Evolutionary conservation across 495 filamentous ascomycete species (phyloP).

Genomic region (Daldinia grandis): DNA sequence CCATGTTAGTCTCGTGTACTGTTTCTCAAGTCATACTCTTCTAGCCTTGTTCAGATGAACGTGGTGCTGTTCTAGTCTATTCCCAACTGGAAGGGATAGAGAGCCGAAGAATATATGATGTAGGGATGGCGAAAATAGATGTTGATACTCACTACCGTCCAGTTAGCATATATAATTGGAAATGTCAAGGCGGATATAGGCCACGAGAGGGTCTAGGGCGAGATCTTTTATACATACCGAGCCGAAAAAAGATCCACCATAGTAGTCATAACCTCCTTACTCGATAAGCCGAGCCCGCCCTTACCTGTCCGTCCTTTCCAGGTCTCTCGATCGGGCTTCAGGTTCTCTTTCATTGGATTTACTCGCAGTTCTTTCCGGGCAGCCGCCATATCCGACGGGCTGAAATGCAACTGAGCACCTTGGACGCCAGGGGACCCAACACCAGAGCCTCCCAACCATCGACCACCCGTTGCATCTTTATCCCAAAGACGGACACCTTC

Average conservation of each 20-base stretch:
- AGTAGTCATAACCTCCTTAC: slow-evolving; percentile 90
- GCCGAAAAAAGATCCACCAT: slow-evolving; percentile 96
- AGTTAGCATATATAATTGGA: slow-evolving; percentile 17
- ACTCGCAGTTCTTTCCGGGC: slow-evolving; percentile 53
- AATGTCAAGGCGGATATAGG: neutral
- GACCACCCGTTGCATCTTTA: slow-evolving; percentile 73
- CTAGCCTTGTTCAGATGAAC: neutral
- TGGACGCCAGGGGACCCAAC: slow-evolving; percentile 79
- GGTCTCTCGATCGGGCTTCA: slow-evolving; percentile 81
- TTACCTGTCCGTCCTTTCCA: slow-evolving; percentile 76
- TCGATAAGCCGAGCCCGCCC: slow-evolving; percentile 81
- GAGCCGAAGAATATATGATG: neutral
- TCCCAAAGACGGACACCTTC: slow-evolving; percentile 94
- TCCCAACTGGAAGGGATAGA: neutral
- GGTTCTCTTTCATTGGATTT: slow-evolving; percentile 56
- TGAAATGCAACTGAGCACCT: slow-evolving; percentile 67
- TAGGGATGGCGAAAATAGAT: neutral
- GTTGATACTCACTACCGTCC: slow-evolving; percentile 16
- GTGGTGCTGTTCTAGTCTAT: neutral
- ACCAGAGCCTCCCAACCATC: slow-evolving; percentile 80
- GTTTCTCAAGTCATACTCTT: neutral
- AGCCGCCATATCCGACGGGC: slow-evolving; percentile 52
- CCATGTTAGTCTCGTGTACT: slow-evolving; percentile 4
- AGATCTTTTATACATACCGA: slow-evolving; percentile 25
- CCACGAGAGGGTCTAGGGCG: neutral